These are phyloP conservation scores for Canna indica DNA, from an alignment of 176 grass and related monocot genomes.

Conservation along the genomic window DNA sequence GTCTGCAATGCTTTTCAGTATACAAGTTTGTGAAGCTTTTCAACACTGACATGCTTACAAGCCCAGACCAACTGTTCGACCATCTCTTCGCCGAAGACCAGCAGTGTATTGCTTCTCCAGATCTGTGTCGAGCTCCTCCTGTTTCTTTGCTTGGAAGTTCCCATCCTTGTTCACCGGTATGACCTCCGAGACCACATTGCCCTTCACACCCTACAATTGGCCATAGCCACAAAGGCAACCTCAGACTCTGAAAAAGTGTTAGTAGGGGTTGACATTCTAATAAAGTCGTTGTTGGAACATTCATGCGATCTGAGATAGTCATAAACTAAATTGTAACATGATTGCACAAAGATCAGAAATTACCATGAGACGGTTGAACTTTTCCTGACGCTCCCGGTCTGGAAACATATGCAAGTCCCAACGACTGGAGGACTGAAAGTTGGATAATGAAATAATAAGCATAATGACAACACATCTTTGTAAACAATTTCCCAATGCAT, in stretches of 20 bases:
- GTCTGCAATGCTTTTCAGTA: not conserved
- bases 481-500: not conserved
- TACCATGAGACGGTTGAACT: constrained; percentile 99
- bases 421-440: constrained; percentile 45
- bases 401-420: constrained; percentile 78
- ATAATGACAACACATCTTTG: not conserved
- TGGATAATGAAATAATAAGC: constrained; percentile 8
- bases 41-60: constrained; percentile 34
- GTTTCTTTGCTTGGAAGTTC: constrained; percentile 48
- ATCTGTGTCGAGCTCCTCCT: constrained; percentile 81
- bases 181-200: constrained; percentile 32
- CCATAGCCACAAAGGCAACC: constrained; percentile 96
- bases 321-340: not conserved
- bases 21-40: not conserved
- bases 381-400: constrained; percentile 85
- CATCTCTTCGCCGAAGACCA: constrained; percentile 78
- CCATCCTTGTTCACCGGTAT: constrained; percentile 27
- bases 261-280: constrained; percentile 42
- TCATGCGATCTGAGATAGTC: not conserved
- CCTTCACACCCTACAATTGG: constrained; percentile 87
- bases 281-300: constrained; percentile 4
- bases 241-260: constrained; percentile 96
- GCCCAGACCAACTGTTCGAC: constrained; percentile 86
- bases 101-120: constrained; percentile 94
- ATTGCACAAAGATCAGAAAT: constrained; percentile 11